Evolutionary conservation across 1,284 basidiomycete species (phyloP).

Genomic region (Boletellus deceptivus): DNA sequence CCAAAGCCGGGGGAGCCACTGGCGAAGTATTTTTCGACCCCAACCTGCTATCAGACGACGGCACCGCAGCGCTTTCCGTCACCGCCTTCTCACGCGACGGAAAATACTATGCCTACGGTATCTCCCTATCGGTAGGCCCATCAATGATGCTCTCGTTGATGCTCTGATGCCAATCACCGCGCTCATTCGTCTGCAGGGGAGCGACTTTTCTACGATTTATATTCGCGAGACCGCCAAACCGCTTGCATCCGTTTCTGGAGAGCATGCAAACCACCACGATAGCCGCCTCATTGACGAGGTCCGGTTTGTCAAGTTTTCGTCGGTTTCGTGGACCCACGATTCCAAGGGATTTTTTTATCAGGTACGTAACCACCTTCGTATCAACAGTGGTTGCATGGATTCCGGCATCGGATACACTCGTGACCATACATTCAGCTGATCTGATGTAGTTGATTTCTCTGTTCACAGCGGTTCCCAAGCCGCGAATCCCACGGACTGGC

Average conservation of each 20-base stretch:
- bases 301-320: slow-evolving; percentile 74
- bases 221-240: slow-evolving; percentile 63
- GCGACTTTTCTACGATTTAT: slow-evolving; percentile 72
- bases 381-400: not conserved
- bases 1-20: slow-evolving; percentile 40
- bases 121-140: slow-evolving; percentile 65
- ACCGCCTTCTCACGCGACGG: slow-evolving; percentile 66
- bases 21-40: slow-evolving; percentile 79
- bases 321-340: slow-evolving; percentile 71
- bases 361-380: slow-evolving; percentile 36
- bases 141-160: slow-evolving; percentile 5
- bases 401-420: not conserved
- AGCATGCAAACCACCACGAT: slow-evolving; percentile 44
- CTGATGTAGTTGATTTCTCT: slow-evolving; percentile 1
- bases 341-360: slow-evolving; percentile 84
- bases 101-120: slow-evolving; percentile 72
- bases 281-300: slow-evolving; percentile 63
- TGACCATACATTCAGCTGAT: not conserved
- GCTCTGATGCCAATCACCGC: slow-evolving; percentile 5
- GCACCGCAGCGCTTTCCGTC: slow-evolving; percentile 63
- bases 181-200: slow-evolving; percentile 48
- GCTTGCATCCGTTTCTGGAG: slow-evolving; percentile 42
- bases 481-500: slow-evolving; percentile 48
- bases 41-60: slow-evolving; percentile 70
- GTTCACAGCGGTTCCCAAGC: slow-evolving; percentile 52